Conservation (phyloP, 2,329 filamentous ascomycete genomes). For the Cladosporium sp. region DNA sequence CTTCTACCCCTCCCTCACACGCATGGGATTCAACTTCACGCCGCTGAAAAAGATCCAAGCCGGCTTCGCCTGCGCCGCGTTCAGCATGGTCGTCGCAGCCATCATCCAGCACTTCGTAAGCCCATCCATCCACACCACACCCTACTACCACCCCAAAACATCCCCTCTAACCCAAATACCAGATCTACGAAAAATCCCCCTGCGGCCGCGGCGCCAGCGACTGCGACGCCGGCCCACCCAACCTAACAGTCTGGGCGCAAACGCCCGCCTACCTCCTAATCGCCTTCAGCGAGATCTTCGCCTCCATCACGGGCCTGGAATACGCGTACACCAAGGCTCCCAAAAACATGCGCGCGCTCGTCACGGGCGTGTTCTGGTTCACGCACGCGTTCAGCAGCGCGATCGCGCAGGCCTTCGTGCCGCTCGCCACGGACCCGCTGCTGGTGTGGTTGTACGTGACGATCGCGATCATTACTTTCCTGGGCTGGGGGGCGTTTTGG, state of each 20-base stretch:
- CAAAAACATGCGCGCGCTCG: slow-evolving; percentile 44
- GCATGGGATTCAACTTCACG: slow-evolving; percentile 35
- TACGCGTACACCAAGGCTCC: slow-evolving; percentile 46
- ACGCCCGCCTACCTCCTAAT: slow-evolving; percentile 44
- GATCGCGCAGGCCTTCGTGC: slow-evolving; percentile 58
- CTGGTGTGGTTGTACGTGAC: slow-evolving; percentile 56
- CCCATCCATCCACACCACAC: too few species aligned
- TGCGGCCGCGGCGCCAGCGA: slow-evolving; percentile 32
- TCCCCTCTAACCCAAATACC: too few species aligned
- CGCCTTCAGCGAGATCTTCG: slow-evolving; percentile 44
- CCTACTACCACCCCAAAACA: too few species aligned
- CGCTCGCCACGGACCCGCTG: slow-evolving; percentile 58
- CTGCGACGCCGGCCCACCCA: slow-evolving; percentile 7
- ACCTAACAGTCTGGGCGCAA: slow-evolving; percentile 43
- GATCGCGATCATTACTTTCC: slow-evolving; percentile 8
- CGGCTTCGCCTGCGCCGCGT: slow-evolving; percentile 49
- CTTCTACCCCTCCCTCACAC: slow-evolving; percentile 40
- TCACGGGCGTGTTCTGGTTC: slow-evolving; percentile 55
- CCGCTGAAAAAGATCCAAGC: slow-evolving; percentile 52
- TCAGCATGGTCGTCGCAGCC: slow-evolving; percentile 51
- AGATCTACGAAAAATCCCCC: slow-evolving; percentile 51
- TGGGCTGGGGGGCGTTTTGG: slow-evolving; percentile 9
- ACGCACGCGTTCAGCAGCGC: slow-evolving; percentile 57
- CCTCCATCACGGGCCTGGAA: slow-evolving; percentile 45
- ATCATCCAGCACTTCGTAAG: slow-evolving; percentile 49